These are phyloP conservation scores for Apiospora saccharicola DNA, from an alignment of 2,329 filamentous ascomycete genomes.

Conservation along the genomic window DNA sequence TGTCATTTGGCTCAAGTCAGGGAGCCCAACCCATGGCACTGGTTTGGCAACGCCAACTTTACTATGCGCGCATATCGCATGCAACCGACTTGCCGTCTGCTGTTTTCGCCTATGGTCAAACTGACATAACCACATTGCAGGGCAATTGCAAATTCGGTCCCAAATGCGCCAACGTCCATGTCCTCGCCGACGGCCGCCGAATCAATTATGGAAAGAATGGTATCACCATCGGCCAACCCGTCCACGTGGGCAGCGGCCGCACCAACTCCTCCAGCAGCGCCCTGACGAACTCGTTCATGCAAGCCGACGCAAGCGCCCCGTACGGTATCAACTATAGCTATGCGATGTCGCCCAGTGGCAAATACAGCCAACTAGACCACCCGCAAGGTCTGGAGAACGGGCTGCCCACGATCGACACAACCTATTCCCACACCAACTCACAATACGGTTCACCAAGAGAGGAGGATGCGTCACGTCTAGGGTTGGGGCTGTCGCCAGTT, in stretches of 20 bases:
- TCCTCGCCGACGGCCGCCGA: slow-evolving; percentile 90
- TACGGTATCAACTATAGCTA: slow-evolving; percentile 52
- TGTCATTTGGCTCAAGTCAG: background rate
- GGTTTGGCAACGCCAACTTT: background rate
- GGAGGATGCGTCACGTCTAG: slow-evolving; percentile 62
- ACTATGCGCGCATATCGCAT: background rate
- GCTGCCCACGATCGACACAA: slow-evolving; percentile 66
- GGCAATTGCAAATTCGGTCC: slow-evolving; percentile 99
- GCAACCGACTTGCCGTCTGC: background rate
- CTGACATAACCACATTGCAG: slow-evolving; percentile 51
- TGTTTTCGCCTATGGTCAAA: background rate
- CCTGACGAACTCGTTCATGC: slow-evolving; percentile 77
- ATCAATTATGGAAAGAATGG: slow-evolving; percentile 81
- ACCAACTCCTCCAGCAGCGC: slow-evolving; percentile 74
- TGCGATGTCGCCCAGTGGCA: slow-evolving; percentile 50
- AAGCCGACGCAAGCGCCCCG: slow-evolving; percentile 60
- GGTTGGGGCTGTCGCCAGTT: slow-evolving; percentile 81
- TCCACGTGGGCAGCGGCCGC: slow-evolving; percentile 71
- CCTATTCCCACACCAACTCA: slow-evolving; percentile 62
- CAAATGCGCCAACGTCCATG: slow-evolving; percentile 96
- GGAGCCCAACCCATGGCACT: background rate
- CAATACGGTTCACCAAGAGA: slow-evolving; percentile 86
- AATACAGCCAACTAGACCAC: slow-evolving; percentile 52
- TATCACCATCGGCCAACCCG: slow-evolving; percentile 67
- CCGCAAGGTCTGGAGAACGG: slow-evolving; percentile 63